These are phyloP conservation scores for Dactylellina parvicollis DNA, from an alignment of 2,329 filamentous ascomycete species.

Conservation along the genomic window DNA sequence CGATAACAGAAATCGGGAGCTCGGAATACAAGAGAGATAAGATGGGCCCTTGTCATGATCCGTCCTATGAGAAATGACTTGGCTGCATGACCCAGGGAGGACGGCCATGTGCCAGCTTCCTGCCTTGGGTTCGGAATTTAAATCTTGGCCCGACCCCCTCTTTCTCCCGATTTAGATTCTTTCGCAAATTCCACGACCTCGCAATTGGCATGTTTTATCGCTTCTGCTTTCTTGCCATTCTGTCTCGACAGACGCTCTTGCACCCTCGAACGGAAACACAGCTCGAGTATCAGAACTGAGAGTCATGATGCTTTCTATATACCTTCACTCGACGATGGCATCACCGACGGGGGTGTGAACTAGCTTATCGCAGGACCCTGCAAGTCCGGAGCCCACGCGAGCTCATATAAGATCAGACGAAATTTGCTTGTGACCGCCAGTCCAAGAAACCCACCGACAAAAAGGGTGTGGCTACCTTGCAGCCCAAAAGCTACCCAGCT, in stretches of 20 bases:
- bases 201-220: too few relatives aligned
- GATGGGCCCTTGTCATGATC: not conserved
- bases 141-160: not conserved
- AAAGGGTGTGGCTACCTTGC: conserved; percentile 25
- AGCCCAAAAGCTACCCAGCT: too few relatives aligned
- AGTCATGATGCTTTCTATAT: not conserved
- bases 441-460: not conserved
- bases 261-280: not conserved
- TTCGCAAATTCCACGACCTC: too few relatives aligned
- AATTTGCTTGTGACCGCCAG: conserved; percentile 47
- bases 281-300: not conserved
- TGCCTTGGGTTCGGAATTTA: not conserved
- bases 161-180: not conserved
- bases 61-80: conserved; percentile 40
- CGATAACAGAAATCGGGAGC: conserved; percentile 37
- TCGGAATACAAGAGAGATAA: conserved; percentile 26
- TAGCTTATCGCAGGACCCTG: conserved; percentile 28
- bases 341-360: not conserved
- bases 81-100: conserved; percentile 51
- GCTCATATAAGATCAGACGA: conserved; percentile 50
- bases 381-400: conserved; percentile 38
- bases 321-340: not conserved
- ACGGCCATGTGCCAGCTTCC: conserved; percentile 35
- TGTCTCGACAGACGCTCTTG: too few relatives aligned
- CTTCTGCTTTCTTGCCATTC: too few relatives aligned